Evolutionary conservation across 169 alveolate genomes (phyloP), one percentile per base, ranked within the genome.

Genomic region (Plasmodium adleri): DNA sequence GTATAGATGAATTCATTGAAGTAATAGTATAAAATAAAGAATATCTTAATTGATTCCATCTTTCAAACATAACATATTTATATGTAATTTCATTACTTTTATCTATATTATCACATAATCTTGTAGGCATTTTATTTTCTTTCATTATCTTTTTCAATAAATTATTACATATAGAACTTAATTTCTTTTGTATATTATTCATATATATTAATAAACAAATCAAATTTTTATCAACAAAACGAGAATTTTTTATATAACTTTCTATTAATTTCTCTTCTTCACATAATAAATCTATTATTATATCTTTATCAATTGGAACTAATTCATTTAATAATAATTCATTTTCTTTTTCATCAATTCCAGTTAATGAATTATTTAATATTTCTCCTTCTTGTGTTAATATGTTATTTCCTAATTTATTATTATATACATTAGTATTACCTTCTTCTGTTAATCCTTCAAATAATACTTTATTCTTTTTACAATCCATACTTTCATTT

Each of bases 291-390:
- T 83, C 91, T 4, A 83, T 70, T 20, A 83, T 70, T 2, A 83
- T 83, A 50, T 83, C 91, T 26, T 83, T 83, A 83, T 83, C 91
- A 17, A 83, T 83, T 2, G 91, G 85, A 9, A 83, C 72, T 17
- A 43, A 6, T 4, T 70, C 91, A 17, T 22, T 56, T 1, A 39
- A 52, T n/a, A 83, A 22, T 10, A 83, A 47, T 50, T 78, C 89
- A 4, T 66, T 78, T 52, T 78, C 89, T 13, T 71, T 64, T 22
- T 62, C 71, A 7, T 73, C 86, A 0, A 43, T 47, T 43, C 60
- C 20, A 5, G 5, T 4, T 39, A 39, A 39, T 39, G 47, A 39
- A 39, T 39, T 39, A 39, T 39, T 9, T 39, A 39, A 39, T 0
- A 5, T 2, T 43, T 56, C 74, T 15, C 15, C 12, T 3, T 66